A percentile compares a stretch with the other conserved stretches of the same genome.
Conservation (phyloP, 352 stramenopile species). For the Pythium aquatile region DNA sequence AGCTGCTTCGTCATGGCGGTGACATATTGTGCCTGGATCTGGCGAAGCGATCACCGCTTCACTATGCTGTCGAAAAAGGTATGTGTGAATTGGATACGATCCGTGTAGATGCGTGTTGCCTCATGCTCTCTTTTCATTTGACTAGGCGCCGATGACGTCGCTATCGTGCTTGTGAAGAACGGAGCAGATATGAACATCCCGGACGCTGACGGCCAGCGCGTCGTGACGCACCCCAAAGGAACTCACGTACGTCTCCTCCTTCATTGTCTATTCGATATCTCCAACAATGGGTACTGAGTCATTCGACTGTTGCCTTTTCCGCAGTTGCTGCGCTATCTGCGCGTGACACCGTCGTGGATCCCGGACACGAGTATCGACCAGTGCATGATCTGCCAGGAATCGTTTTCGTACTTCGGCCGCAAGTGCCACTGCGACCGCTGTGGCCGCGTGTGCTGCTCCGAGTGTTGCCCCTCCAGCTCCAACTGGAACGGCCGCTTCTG, state of each 20-base stretch:
- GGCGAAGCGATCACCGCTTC: conserved; percentile 70
- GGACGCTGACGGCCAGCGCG: conserved; percentile 52
- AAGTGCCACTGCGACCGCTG: conserved; percentile 75
- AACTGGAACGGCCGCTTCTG: conserved; percentile 74
- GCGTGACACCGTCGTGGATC: conserved; percentile 63
- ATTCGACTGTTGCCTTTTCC: not conserved
- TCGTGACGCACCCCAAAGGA: conserved; percentile 56
- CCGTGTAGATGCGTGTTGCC: not conserved
- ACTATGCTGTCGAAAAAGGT: conserved; percentile 82
- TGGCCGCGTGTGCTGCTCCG: conserved; percentile 73
- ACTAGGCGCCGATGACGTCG: conserved; percentile 61
- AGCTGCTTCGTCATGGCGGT: conserved; percentile 53
- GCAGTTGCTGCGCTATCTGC: conserved; percentile 54
- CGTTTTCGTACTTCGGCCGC: conserved; percentile 68
- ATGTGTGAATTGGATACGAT: not conserved
- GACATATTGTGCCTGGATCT: conserved; percentile 58
- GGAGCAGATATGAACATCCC: conserved; percentile 73
- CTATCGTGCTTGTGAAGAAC: conserved; percentile 55
- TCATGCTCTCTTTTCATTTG: not conserved
- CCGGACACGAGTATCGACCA: conserved; percentile 45
- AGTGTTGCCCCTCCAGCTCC: conserved; percentile 64
- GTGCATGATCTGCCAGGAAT: conserved; percentile 76
- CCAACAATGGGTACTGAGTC: too few species aligned
- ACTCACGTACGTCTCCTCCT: conserved; percentile 45
- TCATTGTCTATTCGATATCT: too few species aligned